Conservation (phyloP, 352 stramenopile species). For the Globisporangium irregulare region DNA sequence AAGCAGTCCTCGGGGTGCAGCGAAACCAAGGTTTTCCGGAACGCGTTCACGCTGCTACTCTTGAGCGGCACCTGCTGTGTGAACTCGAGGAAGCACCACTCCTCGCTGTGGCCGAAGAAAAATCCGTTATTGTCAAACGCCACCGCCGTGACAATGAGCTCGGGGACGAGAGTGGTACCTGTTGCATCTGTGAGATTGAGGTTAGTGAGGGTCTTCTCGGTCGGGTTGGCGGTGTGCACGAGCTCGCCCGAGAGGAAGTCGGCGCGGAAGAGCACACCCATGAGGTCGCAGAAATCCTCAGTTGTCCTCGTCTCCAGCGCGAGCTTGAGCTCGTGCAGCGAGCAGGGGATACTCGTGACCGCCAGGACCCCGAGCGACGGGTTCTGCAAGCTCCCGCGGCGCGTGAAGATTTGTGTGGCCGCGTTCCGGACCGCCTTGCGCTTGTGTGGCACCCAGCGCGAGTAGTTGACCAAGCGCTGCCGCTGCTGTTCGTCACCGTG, state of each 20-base stretch:
- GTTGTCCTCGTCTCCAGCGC: neutral
- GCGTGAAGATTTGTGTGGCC: neutral
- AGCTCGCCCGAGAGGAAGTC: constrained; percentile 5
- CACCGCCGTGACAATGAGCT: neutral
- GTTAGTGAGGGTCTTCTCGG: neutral
- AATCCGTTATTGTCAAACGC: neutral
- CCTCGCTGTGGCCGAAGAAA: neutral
- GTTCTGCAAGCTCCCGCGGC: neutral
- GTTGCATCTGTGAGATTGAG: neutral
- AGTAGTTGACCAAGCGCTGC: neutral
- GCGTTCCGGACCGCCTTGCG: neutral
- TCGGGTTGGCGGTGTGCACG: neutral
- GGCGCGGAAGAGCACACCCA: neutral
- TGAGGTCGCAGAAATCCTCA: constrained; percentile 1
- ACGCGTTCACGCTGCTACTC: neutral
- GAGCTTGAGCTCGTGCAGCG: constrained; percentile 4
- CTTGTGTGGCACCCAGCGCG: neutral
- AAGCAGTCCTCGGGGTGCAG: constrained; percentile 1
- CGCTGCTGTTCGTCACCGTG: neutral
- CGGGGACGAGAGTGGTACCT: neutral
- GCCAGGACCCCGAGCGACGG: neutral
- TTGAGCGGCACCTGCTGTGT: neutral
- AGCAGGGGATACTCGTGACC: neutral
- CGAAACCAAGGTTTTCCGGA: neutral
- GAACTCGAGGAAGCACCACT: constrained; percentile 2